A percentile compares a stretch with the other conserved stretches of the same genome.
Conservation (phyloP, 2,329 filamentous ascomycete species). For the Neofusicoccum cordaticola region DNA sequence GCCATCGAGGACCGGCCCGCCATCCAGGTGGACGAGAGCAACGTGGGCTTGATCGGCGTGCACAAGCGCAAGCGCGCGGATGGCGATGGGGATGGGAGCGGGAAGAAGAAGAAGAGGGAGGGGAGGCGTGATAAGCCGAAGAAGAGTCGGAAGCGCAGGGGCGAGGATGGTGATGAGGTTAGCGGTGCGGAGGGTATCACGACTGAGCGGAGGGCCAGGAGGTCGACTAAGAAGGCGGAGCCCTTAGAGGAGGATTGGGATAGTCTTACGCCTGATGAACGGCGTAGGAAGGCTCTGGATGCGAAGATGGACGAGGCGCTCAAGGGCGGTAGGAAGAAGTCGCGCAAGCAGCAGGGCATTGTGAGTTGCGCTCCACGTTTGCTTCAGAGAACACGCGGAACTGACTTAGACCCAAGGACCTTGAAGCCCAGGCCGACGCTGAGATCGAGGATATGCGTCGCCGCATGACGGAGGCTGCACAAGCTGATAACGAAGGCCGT, state of each 20-base stretch:
- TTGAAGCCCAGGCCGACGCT: slow-evolving; percentile 86
- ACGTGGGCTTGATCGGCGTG: slow-evolving; percentile 59
- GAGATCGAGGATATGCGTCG: slow-evolving; percentile 84
- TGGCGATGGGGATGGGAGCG: slow-evolving; percentile 58
- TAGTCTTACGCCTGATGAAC: slow-evolving; percentile 77
- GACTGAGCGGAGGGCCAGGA: slow-evolving; percentile 51
- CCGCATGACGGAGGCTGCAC: slow-evolving; percentile 86
- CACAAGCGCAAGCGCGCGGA: slow-evolving; percentile 64
- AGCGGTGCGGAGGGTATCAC: slow-evolving; percentile 29
- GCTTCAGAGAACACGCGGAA: slow-evolving; percentile 1
- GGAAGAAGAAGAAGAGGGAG: slow-evolving; percentile 67
- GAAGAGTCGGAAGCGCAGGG: slow-evolving; percentile 49
- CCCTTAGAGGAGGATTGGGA: slow-evolving; percentile 66
- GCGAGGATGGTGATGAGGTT: slow-evolving; percentile 37
- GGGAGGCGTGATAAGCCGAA: slow-evolving; percentile 54
- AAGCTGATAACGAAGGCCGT: slow-evolving; percentile 80
- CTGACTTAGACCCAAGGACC: slow-evolving; percentile 57
- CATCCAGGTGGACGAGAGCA: slow-evolving; percentile 60
- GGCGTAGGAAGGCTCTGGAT: slow-evolving; percentile 80
- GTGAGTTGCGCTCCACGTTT: slow-evolving; percentile 49
- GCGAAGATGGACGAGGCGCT: slow-evolving; percentile 83
- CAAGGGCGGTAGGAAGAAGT: slow-evolving; percentile 73
- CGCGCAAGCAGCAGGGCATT: slow-evolving; percentile 81
- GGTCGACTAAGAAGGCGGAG: slow-evolving; percentile 36
- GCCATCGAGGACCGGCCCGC: slow-evolving; percentile 59